phyloP scores from a whole-genome alignment of 2,329 filamentous ascomycete genomes.

The Talaromyces marneffei region DNA sequence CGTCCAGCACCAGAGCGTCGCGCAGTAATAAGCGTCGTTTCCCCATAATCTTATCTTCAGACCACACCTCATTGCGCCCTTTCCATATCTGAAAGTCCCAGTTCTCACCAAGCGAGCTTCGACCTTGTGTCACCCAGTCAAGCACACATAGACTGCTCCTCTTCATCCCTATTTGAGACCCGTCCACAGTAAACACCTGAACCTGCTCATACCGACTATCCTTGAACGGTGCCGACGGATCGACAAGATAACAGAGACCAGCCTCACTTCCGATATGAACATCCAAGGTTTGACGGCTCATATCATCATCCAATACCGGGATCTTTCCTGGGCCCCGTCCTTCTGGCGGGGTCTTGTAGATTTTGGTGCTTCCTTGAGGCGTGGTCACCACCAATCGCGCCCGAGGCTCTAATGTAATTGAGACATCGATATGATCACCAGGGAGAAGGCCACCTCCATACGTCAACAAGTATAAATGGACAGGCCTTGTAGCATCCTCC shows the following conservation, averaged over 20 bases:
- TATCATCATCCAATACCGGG: conserved; percentile 17
- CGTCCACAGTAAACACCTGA: conserved; percentile 65
- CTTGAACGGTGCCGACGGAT: conserved; percentile 88
- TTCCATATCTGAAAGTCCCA: conserved; percentile 79
- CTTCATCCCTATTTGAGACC: conserved; percentile 31
- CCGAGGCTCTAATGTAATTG: conserved; percentile 56
- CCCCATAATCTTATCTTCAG: conserved; percentile 31
- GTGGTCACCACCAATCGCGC: conserved; percentile 61
- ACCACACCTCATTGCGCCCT: conserved; percentile 75
- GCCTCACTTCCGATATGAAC: conserved; percentile 45
- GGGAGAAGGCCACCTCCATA: conserved; percentile 92
- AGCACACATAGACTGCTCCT: conserved; percentile 65
- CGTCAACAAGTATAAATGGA: conserved; percentile 82
- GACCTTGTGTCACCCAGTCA: conserved; percentile 91
- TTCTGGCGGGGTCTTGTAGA: conserved; percentile 66
- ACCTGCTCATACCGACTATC: conserved; percentile 76
- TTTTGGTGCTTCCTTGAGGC: conserved; percentile 79
- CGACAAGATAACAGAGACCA: conserved; percentile 65
- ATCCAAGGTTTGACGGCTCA: conserved; percentile 46
- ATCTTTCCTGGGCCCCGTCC: not conserved
- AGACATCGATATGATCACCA: conserved; percentile 73
- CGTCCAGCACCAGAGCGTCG: conserved; percentile 73
- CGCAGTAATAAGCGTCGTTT: conserved; percentile 66
- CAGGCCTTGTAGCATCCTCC: conserved; percentile 45
- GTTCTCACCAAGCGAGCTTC: conserved; percentile 75